Evolutionary conservation across 1,139 yeast species (phyloP).

Genomic region (Yamadazyma triangularis): DNA sequence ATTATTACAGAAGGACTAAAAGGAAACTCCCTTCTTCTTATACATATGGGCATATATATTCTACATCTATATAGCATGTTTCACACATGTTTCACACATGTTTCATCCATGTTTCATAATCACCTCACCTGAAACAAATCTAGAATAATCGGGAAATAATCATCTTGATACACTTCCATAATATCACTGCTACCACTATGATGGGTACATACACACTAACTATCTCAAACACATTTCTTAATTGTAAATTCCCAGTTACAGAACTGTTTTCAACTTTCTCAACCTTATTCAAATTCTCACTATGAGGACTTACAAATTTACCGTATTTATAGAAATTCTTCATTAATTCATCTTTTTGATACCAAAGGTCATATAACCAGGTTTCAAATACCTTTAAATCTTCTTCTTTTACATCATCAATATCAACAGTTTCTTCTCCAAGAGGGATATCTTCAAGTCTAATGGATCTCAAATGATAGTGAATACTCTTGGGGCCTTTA

Average conservation of each 20-base stretch:
- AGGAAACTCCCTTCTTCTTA: no score
- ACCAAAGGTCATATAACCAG: conserved; percentile 80
- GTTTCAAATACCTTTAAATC: conserved; percentile 51
- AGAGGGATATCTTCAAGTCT: conserved; percentile 62
- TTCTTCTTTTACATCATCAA: conserved; percentile 42
- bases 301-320: conserved; percentile 32
- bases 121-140: no score
- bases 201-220: no score
- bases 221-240: conserved; percentile 19
- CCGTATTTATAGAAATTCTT: conserved; percentile 57
- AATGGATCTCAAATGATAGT: conserved; percentile 59
- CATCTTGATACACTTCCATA: no score
- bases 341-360: conserved; percentile 69
- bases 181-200: no score
- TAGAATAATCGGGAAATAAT: no score
- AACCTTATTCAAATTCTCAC: conserved; percentile 8
- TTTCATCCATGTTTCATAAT: no score
- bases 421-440: conserved; percentile 43
- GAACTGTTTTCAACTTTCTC: conserved; percentile 14
- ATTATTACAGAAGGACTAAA: no score
- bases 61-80: no score
- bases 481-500: conserved; percentile 62
- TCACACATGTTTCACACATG: no score
- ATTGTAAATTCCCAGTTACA: conserved; percentile 25
- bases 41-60: no score